Percentiles rank a stretch among this genome's conserved stretches.
These are phyloP conservation scores for Dactylellina cionopaga DNA, from an alignment of 2,329 filamentous ascomycete species.

Conservation along the genomic window DNA sequence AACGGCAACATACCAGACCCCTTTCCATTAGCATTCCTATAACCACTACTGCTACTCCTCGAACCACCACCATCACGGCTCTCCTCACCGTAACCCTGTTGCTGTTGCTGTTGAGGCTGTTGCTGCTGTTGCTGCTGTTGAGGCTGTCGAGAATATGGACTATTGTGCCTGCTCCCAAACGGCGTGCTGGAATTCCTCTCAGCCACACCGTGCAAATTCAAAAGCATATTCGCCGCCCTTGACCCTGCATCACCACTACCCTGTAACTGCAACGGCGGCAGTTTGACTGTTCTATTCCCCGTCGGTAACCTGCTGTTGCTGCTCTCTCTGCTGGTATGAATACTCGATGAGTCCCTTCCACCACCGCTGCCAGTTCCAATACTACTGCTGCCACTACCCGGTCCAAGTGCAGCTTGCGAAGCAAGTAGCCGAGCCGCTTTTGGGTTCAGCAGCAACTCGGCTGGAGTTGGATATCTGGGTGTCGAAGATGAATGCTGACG, in stretches of 20 bases:
- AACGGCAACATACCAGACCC: slow-evolving; percentile 13
- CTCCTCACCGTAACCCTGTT: slow-evolving; percentile 19
- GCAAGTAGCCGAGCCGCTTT: slow-evolving; percentile 25
- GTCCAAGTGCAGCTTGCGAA: neutral
- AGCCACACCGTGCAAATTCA: slow-evolving; percentile 40
- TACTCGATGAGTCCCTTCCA: neutral
- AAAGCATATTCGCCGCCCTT: slow-evolving; percentile 39
- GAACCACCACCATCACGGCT: neutral
- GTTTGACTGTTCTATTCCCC: slow-evolving; percentile 16
- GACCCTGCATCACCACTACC: slow-evolving; percentile 15
- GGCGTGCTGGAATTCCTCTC: slow-evolving; percentile 32
- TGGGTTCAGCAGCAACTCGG: slow-evolving; percentile 40
- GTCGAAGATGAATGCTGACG: slow-evolving; percentile 27
- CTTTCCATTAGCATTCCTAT: slow-evolving; percentile 24
- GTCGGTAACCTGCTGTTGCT: slow-evolving; percentile 14
- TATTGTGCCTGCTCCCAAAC: slow-evolving; percentile 36
- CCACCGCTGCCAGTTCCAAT: neutral
- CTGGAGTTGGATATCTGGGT: slow-evolving; percentile 39
- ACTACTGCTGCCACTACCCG: slow-evolving; percentile 4
- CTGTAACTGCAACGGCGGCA: slow-evolving; percentile 33
- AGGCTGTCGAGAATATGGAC: slow-evolving; percentile 22
- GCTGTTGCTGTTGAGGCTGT: slow-evolving; percentile 11
- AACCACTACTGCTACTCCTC: slow-evolving; percentile 3
- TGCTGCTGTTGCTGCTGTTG: slow-evolving; percentile 29
- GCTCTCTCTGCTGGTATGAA: neutral